phyloP scores from a whole-genome alignment of 768 basidiomycete genomes.

The Hemileccinum rubropunctum region DNA sequence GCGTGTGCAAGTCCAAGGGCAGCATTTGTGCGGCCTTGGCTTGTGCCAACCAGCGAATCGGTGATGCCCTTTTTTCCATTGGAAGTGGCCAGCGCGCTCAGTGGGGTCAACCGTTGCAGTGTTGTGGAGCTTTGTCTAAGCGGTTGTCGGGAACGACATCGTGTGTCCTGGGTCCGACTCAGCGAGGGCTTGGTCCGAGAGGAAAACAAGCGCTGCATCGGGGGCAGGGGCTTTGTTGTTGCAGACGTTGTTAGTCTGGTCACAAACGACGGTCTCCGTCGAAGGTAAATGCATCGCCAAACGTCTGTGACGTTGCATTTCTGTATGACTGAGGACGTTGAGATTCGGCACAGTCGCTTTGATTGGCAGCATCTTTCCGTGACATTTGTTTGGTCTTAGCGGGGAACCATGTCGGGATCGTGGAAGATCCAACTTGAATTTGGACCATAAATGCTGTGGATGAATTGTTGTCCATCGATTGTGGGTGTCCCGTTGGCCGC shows the following conservation, averaged over 20 bases:
- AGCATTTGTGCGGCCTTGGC: neutral
- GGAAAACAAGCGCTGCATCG: slow-evolving; percentile 72
- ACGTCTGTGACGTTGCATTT: slow-evolving; percentile 72
- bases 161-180: slow-evolving; percentile 35
- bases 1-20: slow-evolving; percentile 8
- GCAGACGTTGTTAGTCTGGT: slow-evolving; percentile 52
- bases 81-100: slow-evolving; percentile 56
- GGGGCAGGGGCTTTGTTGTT: slow-evolving; percentile 64
- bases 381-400: too few relatives aligned
- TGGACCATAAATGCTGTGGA: too few relatives aligned
- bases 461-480: too few relatives aligned
- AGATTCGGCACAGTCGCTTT: too few relatives aligned
- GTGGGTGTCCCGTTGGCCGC: too few relatives aligned
- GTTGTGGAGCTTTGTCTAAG: slow-evolving; percentile 27
- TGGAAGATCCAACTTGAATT: too few relatives aligned
- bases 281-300: slow-evolving; percentile 56
- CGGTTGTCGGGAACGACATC: slow-evolving; percentile 56
- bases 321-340: slow-evolving; percentile 53
- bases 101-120: slow-evolving; percentile 55
- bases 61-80: slow-evolving; percentile 51
- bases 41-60: slow-evolving; percentile 11
- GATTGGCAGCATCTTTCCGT: too few relatives aligned
- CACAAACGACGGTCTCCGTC: slow-evolving; percentile 72
- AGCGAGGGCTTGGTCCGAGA: slow-evolving; percentile 42
- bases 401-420: too few relatives aligned